A percentile compares a stretch with the other conserved stretches of the same genome.
phyloP scores from a whole-genome alignment of 2,329 filamentous ascomycete genomes.

The Ophiobolus disseminans region DNA sequence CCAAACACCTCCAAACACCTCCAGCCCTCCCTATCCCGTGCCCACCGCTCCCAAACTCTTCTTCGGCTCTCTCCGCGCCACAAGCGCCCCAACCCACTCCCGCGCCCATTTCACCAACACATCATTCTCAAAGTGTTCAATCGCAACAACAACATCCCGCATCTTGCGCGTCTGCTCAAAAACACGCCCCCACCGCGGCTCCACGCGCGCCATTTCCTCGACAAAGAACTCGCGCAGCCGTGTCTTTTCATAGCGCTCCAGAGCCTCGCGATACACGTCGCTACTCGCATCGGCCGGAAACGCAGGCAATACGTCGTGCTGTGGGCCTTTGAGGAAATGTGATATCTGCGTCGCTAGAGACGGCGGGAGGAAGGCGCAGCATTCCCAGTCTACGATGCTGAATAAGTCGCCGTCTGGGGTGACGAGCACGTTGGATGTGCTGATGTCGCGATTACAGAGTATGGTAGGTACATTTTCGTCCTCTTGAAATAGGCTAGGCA shows the following conservation, averaged over 20 bases:
- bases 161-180: neutral
- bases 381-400: slow-evolving; percentile 5
- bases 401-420: neutral
- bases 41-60: too few relatives aligned
- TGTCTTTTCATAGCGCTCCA: neutral
- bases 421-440: neutral
- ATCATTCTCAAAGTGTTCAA: neutral
- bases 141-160: slow-evolving; percentile 3
- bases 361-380: neutral
- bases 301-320: neutral
- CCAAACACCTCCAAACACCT: too few relatives aligned
- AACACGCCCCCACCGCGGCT: neutral
- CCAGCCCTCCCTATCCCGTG: too few relatives aligned
- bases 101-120: neutral
- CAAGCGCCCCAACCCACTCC: neutral
- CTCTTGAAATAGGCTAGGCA: neutral
- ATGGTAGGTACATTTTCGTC: neutral
- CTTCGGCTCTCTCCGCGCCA: neutral
- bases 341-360: neutral
- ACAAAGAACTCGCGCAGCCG: neutral
- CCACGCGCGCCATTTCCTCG: slow-evolving; percentile 1
- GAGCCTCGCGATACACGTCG: neutral
- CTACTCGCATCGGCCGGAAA: too few relatives aligned
- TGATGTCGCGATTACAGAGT: neutral
- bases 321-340: neutral